Evolutionary conservation across 2,329 filamentous ascomycete genomes (phyloP), one percentile per base, ranked within the genome.

Genomic region (Aspergillus sp.): DNA sequence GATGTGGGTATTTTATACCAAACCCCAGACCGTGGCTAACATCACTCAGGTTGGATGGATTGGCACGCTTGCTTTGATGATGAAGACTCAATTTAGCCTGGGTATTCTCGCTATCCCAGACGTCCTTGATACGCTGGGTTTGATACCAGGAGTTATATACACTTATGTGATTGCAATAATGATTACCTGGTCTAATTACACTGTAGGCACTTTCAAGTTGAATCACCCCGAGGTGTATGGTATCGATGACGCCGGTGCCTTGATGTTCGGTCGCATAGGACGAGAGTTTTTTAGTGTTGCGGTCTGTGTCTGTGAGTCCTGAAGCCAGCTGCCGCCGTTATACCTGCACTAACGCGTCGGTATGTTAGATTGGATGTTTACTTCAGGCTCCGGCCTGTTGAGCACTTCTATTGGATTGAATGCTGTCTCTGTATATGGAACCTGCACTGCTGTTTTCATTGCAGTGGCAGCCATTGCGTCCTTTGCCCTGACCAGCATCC

Each of bases 211-310:
- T n/a, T 85, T 85, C 72, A 85, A 85, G 64, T 61, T 83, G 33
- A 71, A 73, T 5, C 82, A 85, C 62, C 79, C 79, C 0, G 75
- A 83, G 56, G 81, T 85, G 3, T 84, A 85, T 64, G 80, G 79
- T 42, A 83, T 85, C 72, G 83, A 82, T 46, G 82, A 85, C 57
- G 82, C 79, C 0, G 82, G 82, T 11, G 70, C 71, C 44, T 78
- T 84, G 54, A 73, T 86, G 19, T 83, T 84, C 52, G 83, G 83
- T 3, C 79, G 76, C 0, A 56, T 80, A 7, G 82, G 83, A 0
- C 75, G 79, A 22, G 82, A 83, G 60, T 60, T 83, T 7, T 73
- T 85, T 19, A 58, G 57, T 3, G 34, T 20, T n/a, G 58, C 42
- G 3, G 64, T 66, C 13, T 59, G 59, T n/a, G n/a, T n/a, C n/a